Percentiles rank a stretch among this genome's conserved stretches.
Conservation (phyloP, 2,329 filamentous ascomycete genomes). For the Rhinocladiella mackenziei region DNA sequence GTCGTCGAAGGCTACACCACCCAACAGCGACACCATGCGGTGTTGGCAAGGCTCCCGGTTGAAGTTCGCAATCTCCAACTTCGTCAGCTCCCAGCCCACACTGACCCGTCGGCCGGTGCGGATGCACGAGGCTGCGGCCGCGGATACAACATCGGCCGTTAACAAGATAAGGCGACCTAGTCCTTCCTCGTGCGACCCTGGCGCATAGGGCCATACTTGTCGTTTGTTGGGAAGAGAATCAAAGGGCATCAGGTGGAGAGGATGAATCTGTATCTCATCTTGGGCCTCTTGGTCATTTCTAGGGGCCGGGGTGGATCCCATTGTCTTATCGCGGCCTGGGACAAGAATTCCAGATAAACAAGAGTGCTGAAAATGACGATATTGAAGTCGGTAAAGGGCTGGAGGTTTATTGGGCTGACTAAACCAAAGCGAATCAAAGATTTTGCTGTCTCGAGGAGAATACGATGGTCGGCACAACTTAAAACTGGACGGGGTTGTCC, state of each 20-base stretch:
- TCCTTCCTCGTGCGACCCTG: slow-evolving; percentile 50
- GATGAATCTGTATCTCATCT: slow-evolving; percentile 9
- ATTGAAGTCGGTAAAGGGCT: not conserved
- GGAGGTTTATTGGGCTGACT: no score
- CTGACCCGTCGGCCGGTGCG: slow-evolving; percentile 50
- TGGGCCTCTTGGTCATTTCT: not conserved
- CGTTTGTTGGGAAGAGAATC: slow-evolving; percentile 48
- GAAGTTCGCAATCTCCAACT: slow-evolving; percentile 54
- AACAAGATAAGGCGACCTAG: slow-evolving; percentile 50
- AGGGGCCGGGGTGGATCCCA: slow-evolving; percentile 1
- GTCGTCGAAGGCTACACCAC: slow-evolving; percentile 39
- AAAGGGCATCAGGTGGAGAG: slow-evolving; percentile 32
- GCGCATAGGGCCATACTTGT: slow-evolving; percentile 47
- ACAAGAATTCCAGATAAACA: not conserved
- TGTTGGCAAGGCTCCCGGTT: slow-evolving; percentile 50
- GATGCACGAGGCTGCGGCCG: slow-evolving; percentile 50
- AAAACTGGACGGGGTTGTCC: no score
- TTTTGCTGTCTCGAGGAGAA: not conserved
- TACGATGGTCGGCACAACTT: not conserved
- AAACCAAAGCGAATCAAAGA: no score
- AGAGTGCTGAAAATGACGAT: not conserved
- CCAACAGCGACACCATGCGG: slow-evolving; percentile 47
- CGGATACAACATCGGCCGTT: slow-evolving; percentile 50
- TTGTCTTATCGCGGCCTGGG: no score
- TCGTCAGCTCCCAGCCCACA: slow-evolving; percentile 54